Conservation (phyloP, 139 green algal genomes). For the Eudorina sp. region DNA sequence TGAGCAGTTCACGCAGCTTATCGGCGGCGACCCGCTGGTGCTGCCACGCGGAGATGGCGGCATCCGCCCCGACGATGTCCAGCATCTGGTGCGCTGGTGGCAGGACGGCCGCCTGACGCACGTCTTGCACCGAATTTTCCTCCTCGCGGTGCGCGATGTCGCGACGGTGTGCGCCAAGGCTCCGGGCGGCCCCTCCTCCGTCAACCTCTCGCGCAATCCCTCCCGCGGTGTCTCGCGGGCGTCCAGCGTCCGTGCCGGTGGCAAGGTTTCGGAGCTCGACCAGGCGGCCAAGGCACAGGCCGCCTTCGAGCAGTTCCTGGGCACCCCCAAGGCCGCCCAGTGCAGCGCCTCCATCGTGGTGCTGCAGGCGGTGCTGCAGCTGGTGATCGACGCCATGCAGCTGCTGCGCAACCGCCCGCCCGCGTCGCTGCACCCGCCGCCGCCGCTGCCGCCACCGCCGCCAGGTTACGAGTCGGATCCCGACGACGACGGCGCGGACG, state of each 20-base stretch:
- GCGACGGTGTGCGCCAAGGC: constrained; percentile 11
- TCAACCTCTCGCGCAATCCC: neutral
- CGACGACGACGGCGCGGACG: neutral
- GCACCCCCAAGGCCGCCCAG: neutral
- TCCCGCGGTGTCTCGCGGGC: neutral
- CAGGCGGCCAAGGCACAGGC: neutral
- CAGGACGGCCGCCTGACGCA: neutral
- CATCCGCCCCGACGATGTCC: neutral
- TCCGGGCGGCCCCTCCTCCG: neutral
- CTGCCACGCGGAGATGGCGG: neutral
- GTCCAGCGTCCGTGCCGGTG: no score
- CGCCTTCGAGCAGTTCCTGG: neutral
- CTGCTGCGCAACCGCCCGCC: constrained; percentile 14
- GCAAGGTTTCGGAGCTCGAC: neutral
- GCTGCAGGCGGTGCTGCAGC: constrained; percentile 28
- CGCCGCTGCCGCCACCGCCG: constrained; percentile 27
- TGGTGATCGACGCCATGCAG: constrained; percentile 34
- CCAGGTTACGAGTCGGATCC: neutral
- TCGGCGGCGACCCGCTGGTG: constrained; percentile 22
- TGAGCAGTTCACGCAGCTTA: constrained; percentile 13
- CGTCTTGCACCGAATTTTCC: neutral
- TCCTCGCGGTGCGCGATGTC: neutral
- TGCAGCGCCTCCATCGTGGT: constrained; percentile 9
- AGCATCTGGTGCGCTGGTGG: neutral
- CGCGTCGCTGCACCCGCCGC: neutral